Percentiles rank a stretch among this genome's conserved stretches.
phyloP scores from a whole-genome alignment of 2,329 filamentous ascomycete genomes.

The Beauveria sp. region DNA sequence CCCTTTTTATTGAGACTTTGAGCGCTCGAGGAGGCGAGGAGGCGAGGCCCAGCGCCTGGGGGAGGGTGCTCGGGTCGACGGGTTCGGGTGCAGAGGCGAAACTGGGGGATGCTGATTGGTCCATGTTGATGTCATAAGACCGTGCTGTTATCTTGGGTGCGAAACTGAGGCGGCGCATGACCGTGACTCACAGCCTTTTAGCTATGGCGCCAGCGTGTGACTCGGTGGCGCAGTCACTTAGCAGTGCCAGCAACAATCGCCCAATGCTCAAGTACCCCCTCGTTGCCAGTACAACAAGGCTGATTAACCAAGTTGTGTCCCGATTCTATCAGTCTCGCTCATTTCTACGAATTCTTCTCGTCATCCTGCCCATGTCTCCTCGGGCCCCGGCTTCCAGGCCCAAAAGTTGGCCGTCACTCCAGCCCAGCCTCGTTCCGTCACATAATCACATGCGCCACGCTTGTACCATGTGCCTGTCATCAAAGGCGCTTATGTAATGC shows the following conservation, averaged over 20 bases:
- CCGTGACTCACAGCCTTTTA: constrained; percentile 17
- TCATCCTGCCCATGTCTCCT: background rate
- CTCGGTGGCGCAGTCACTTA: constrained; percentile 11
- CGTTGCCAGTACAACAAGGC: no score
- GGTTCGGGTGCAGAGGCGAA: constrained; percentile 8
- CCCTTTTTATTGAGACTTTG: background rate
- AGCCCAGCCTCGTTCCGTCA: background rate
- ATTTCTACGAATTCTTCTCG: background rate
- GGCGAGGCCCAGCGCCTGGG: background rate
- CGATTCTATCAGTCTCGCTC: no score
- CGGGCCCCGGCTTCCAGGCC: background rate
- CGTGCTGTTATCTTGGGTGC: background rate
- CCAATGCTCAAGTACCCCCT: background rate
- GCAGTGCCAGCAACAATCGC: background rate
- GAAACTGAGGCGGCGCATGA: constrained; percentile 16
- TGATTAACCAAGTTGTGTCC: no score
- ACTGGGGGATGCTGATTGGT: constrained; percentile 16
- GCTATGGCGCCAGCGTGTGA: constrained; percentile 4
- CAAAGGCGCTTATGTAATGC: background rate
- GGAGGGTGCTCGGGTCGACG: background rate
- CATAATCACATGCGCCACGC: constrained; percentile 4
- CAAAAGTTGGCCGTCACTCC: background rate
- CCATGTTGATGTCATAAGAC: constrained; percentile 17
- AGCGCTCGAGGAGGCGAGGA: background rate
- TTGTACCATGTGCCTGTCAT: background rate